phyloP scores from a whole-genome alignment of 805 yeast genomes.

The Scheffersomyces coipomensis region DNA sequence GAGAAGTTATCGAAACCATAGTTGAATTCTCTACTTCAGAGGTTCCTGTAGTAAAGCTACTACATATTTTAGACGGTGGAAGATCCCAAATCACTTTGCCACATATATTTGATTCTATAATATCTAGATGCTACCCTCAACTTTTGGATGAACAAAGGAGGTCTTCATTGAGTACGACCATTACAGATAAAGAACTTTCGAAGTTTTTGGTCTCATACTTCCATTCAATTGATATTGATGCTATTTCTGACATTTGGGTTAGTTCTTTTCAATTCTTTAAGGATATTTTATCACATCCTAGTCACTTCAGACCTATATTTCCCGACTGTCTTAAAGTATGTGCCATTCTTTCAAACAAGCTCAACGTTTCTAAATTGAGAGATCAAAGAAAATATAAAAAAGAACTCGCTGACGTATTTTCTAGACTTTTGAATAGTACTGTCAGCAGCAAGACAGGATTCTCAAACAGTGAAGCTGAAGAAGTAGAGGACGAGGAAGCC shows the following conservation, averaged over 20 bases:
- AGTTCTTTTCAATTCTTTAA: constrained; percentile 57
- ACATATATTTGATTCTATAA: constrained; percentile 55
- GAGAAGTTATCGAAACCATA: constrained; percentile 69
- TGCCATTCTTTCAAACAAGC: constrained; percentile 52
- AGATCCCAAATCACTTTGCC: constrained; percentile 75
- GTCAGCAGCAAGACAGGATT: constrained; percentile 11
- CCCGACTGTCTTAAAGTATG: constrained; percentile 55
- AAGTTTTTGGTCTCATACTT: constrained; percentile 61
- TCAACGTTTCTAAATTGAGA: constrained; percentile 59
- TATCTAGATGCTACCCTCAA: constrained; percentile 42
- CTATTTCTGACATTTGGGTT: constrained; percentile 76
- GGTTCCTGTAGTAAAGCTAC: constrained; percentile 44
- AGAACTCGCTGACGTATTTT: constrained; percentile 40
- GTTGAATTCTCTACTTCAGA: constrained; percentile 31
- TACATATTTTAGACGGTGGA: constrained; percentile 84
- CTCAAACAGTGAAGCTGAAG: constrained; percentile 2
- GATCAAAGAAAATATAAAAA: constrained; percentile 64
- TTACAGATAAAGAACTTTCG: constrained; percentile 46
- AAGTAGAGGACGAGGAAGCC: constrained; percentile 2
- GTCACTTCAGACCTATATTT: constrained; percentile 47
- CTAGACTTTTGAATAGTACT: constrained; percentile 21
- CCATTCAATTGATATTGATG: constrained; percentile 67
- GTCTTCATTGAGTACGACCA: constrained; percentile 47
- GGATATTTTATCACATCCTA: constrained; percentile 50
- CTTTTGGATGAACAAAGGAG: constrained; percentile 26